These are phyloP conservation scores for Spironucleus salmonicida DNA, from an alignment of 208 protist species.

Conservation along the genomic window DNA sequence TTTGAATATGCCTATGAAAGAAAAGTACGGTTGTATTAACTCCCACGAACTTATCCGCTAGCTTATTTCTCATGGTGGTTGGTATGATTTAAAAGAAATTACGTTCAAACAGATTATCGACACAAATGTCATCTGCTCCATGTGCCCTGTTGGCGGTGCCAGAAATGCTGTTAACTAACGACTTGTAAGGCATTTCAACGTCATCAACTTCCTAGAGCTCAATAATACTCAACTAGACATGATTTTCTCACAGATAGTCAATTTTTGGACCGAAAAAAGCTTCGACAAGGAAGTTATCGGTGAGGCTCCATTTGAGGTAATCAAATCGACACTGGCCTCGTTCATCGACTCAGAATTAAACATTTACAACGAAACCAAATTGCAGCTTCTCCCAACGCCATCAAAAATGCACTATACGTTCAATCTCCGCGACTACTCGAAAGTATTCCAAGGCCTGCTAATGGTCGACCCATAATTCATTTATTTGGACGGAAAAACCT, in stretches of 20 bases:
- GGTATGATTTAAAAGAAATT: constrained; percentile 72
- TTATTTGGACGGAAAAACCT: no score
- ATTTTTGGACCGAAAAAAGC: constrained; percentile 50
- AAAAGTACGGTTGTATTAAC: constrained; percentile 58
- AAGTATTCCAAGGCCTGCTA: constrained; percentile 88
- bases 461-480: constrained; percentile 66
- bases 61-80: constrained; percentile 54
- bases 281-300: constrained; percentile 43
- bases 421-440: constrained; percentile 86
- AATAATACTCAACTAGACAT: neutral
- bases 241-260: constrained; percentile 21
- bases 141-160: constrained; percentile 87
- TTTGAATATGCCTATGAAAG: constrained; percentile 85
- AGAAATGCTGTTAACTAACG: constrained; percentile 76
- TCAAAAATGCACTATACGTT: constrained; percentile 96
- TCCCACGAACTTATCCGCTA: constrained; percentile 64
- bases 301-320: neutral
- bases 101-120: constrained; percentile 79
- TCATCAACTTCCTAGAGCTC: constrained; percentile 68
- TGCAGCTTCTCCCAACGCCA: constrained; percentile 82
- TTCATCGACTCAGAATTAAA: constrained; percentile 64
- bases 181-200: constrained; percentile 88
- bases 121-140: constrained; percentile 71
- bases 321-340: neutral
- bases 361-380: constrained; percentile 71